Evolutionary conservation across 1,284 basidiomycete species (phyloP), one percentile per base, ranked within the genome.

Genomic region (Cryptococcus sp.): DNA sequence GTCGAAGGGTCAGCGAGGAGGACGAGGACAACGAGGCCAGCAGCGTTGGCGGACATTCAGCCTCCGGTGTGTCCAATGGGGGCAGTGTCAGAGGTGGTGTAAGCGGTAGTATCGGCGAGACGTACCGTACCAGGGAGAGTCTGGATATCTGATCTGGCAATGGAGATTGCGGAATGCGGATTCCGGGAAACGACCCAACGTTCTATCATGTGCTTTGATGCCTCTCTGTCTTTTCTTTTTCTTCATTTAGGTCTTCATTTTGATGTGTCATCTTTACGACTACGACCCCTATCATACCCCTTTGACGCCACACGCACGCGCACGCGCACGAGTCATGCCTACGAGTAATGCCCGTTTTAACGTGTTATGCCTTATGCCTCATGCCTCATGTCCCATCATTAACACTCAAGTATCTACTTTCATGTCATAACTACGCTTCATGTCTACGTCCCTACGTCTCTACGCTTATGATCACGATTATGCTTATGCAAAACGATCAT

Each of bases 1-100:
- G 68, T 13, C 54, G 68, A 20, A 54, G 69, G 13, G 61, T 71
- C 20, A 66, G 65, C 40, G 72, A 71, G 53, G 73, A 72, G 61
- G 69, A 71, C 42, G 73, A 74, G 57, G 68, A 69, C 20, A 64
- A 63, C 27, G 70, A 68, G 47, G 44, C 49, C 4, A 52, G 56
- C 20, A 59, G 66, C 41, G 22, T 61, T 46, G 20, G 58, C 53
- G 54, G 67, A 59, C 54, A 61, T 56, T 56, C 53, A 60, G 27
- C 60, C 57, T 25, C 42, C 59, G 47, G 54, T 5, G 38, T 16
- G 3, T 46, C 22, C 50, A 50, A 38, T 1, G 38, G 27, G 8
- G 54, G 51, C 35, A 39, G 39, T 40, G 56, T 23, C 10, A 31
- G 22, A 17, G 49, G 49, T 3, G 38, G 49, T 39, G 49, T 38